These are phyloP conservation scores for Amanita rimosa DNA, from an alignment of 768 basidiomycete genomes.

Conservation along the genomic window DNA sequence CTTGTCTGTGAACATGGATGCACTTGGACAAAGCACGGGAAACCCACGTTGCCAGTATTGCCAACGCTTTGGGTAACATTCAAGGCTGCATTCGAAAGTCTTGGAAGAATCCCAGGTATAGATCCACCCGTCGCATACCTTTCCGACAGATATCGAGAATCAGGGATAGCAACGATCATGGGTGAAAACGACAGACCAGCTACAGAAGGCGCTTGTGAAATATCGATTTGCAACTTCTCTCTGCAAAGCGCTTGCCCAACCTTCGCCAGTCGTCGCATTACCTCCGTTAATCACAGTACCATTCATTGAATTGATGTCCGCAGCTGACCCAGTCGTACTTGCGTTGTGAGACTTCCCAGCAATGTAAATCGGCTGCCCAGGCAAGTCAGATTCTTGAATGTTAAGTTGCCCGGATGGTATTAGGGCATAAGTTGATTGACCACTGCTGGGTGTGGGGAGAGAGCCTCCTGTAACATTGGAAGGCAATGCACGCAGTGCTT, in stretches of 20 bases:
- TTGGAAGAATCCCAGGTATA: slow-evolving; percentile 57
- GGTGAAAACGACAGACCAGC: slow-evolving; percentile 47
- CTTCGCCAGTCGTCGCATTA: slow-evolving; percentile 44
- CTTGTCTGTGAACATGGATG: slow-evolving; percentile 1
- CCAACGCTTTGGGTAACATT: slow-evolving; percentile 54
- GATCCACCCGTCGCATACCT: slow-evolving; percentile 87
- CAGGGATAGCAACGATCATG: neutral
- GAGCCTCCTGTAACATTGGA: slow-evolving; percentile 49
- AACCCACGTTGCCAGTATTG: slow-evolving; percentile 65
- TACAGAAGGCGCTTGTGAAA: slow-evolving; percentile 72
- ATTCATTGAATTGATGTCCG: slow-evolving; percentile 48
- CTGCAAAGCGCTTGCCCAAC: slow-evolving; percentile 51
- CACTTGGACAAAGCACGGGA: neutral
- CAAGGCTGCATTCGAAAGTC: slow-evolving; percentile 57
- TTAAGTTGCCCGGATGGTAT: slow-evolving; percentile 78
- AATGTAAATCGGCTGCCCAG: slow-evolving; percentile 44
- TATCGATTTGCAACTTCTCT: slow-evolving; percentile 82
- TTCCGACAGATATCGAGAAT: slow-evolving; percentile 1
- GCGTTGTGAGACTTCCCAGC: slow-evolving; percentile 24
- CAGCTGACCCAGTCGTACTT: slow-evolving; percentile 37
- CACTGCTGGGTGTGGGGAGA: slow-evolving; percentile 37
- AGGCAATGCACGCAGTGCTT: slow-evolving; percentile 68
- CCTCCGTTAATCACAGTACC: slow-evolving; percentile 60
- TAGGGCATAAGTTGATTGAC: slow-evolving; percentile 53
- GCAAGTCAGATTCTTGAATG: slow-evolving; percentile 57